phyloP scores from a whole-genome alignment of 371 early-diverging fungal genomes.

The Gilbertella persicaria region DNA sequence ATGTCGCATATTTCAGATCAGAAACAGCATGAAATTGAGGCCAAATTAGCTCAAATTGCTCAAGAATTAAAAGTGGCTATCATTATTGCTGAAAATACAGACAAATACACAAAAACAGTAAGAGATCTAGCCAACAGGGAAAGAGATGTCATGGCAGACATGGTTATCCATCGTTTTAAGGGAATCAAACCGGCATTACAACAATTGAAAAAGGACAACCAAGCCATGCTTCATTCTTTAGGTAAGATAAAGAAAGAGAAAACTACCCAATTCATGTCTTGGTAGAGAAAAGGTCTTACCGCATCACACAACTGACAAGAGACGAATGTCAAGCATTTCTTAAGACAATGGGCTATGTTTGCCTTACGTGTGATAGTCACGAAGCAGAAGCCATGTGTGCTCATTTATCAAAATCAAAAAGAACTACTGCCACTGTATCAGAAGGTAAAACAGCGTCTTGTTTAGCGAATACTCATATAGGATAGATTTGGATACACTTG shows the following conservation, averaged over 20 bases:
- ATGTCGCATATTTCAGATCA: not conserved
- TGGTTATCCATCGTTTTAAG: constrained; percentile 14
- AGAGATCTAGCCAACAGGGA: constrained; percentile 31
- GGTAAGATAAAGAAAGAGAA: constrained; percentile 21
- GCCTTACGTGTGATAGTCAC: constrained; percentile 46
- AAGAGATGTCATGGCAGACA: constrained; percentile 11
- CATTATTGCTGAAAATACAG: constrained; percentile 18
- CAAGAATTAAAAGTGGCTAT: constrained; percentile 24
- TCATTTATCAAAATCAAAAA: constrained; percentile 43
- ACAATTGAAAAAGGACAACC: constrained; percentile 27
- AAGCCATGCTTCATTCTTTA: constrained; percentile 28
- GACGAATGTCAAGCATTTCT: constrained; percentile 56
- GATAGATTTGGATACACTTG: constrained; percentile 59
- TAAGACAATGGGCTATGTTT: constrained; percentile 51
- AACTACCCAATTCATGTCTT: not conserved
- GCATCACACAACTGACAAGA: constrained; percentile 50
- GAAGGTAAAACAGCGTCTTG: constrained; percentile 55
- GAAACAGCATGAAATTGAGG: constrained; percentile 16
- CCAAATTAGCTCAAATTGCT: constrained; percentile 20
- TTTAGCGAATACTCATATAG: constrained; percentile 22
- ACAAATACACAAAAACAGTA: constrained; percentile 42
- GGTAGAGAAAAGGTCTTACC: constrained; percentile 52
- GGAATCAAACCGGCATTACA: constrained; percentile 16
- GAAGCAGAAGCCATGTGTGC: constrained; percentile 79
- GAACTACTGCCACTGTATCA: constrained; percentile 61